Evolutionary conservation across 257 asterid species (phyloP).

Genomic region (Eustoma russellianum): DNA sequence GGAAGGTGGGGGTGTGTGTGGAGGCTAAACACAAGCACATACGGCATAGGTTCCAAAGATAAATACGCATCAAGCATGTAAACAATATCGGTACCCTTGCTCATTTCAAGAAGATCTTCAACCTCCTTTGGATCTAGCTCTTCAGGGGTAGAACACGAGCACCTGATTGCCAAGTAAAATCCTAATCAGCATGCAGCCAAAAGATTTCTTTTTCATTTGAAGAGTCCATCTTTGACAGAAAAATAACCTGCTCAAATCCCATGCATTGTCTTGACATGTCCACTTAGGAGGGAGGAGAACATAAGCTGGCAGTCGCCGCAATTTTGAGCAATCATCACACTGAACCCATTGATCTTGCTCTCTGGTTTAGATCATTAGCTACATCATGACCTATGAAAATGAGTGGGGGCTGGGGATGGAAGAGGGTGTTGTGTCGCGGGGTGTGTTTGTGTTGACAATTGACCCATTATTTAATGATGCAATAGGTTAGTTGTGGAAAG

Average conservation of each 20-base stretch:
- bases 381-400: conserved; percentile 3
- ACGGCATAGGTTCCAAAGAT: too few relatives aligned
- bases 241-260: conserved; percentile 44
- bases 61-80: neutral
- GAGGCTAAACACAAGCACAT: too few relatives aligned
- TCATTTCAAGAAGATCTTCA: conserved; percentile 70
- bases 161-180: conserved; percentile 33
- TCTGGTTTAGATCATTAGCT: conserved; percentile 25
- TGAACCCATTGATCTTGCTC: conserved; percentile 93
- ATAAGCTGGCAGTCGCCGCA: conserved; percentile 71
- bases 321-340: conserved; percentile 78
- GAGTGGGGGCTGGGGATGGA: too few relatives aligned
- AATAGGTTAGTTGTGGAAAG: too few relatives aligned
- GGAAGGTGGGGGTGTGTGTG: neutral
- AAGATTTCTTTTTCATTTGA: neutral
- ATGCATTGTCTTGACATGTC: conserved; percentile 65
- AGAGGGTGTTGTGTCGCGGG: too few relatives aligned
- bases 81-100: conserved; percentile 36
- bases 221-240: conserved; percentile 1
- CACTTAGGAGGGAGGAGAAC: conserved; percentile 80
- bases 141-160: conserved; percentile 69
- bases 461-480: too few relatives aligned
- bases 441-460: too few relatives aligned
- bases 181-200: conserved; percentile 6
- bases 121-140: conserved; percentile 60